phyloP scores from a whole-genome alignment of 2,329 filamentous ascomycete genomes.

The Neocatenulostroma microsporum region DNA sequence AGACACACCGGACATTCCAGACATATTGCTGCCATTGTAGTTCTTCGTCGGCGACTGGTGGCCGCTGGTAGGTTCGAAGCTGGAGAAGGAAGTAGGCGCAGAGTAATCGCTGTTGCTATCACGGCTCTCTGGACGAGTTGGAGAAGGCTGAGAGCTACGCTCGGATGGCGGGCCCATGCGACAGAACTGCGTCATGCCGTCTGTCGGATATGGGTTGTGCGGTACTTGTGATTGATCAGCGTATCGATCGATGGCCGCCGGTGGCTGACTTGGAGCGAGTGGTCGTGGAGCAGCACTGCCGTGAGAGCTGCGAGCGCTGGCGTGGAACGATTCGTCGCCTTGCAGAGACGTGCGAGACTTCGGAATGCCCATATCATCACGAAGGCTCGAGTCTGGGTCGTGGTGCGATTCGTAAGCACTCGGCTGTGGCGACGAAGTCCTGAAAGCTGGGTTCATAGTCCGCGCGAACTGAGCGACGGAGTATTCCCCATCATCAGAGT shows the following conservation, averaged over 20 bases:
- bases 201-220: slow-evolving; percentile 87
- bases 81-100: slow-evolving; percentile 80
- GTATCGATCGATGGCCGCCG: slow-evolving; percentile 44
- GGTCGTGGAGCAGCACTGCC: slow-evolving; percentile 5
- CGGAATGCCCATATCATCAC: slow-evolving; percentile 55
- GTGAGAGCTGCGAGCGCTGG: slow-evolving; percentile 24
- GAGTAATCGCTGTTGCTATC: slow-evolving; percentile 83
- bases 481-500: slow-evolving; percentile 79
- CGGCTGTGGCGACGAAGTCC: slow-evolving; percentile 91
- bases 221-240: slow-evolving; percentile 62
- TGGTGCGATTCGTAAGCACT: slow-evolving; percentile 90
- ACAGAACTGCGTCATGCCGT: slow-evolving; percentile 97
- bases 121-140: slow-evolving; percentile 69
- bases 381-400: slow-evolving; percentile 68
- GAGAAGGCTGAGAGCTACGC: slow-evolving; percentile 59
- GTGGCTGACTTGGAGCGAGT: slow-evolving; percentile 14
- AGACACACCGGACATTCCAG: slow-evolving; percentile 13
- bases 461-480: slow-evolving; percentile 93
- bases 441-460: slow-evolving; percentile 90
- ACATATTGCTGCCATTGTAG: slow-evolving; percentile 29
- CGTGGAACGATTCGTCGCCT: slow-evolving; percentile 24
- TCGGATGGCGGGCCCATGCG: slow-evolving; percentile 65
- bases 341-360: slow-evolving; percentile 32
- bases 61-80: slow-evolving; percentile 68
- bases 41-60: slow-evolving; percentile 66